Conservation (phyloP, 2,329 filamentous ascomycete genomes). For the Aspergillus melleus region DNA sequence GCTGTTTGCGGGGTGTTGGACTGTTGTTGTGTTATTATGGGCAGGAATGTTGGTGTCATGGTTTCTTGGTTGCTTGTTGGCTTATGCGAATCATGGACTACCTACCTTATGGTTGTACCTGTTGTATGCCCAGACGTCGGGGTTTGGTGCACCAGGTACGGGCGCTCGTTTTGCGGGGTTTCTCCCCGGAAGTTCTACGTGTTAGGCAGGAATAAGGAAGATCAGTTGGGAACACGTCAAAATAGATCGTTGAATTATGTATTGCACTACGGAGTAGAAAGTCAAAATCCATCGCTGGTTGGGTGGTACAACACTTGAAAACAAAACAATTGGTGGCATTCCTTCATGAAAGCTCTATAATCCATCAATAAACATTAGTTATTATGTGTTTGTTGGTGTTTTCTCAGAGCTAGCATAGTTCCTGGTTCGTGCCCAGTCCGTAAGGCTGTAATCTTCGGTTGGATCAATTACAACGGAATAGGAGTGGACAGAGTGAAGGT, state of each 20-base stretch:
- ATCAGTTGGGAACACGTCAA: not conserved
- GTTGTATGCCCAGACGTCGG: too few species aligned
- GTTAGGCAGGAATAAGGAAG: not conserved
- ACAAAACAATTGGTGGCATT: not conserved
- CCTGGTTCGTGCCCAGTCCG: not conserved
- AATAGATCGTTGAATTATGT: not conserved
- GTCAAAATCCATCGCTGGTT: not conserved
- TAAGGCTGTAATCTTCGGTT: not conserved
- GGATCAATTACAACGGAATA: slow-evolving; percentile 29
- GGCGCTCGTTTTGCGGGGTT: not conserved
- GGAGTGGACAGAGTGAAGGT: slow-evolving; percentile 46
- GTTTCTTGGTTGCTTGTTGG: too few species aligned
- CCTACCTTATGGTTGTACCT: not conserved
- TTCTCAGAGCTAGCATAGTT: not conserved
- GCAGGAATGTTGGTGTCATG: too few species aligned
- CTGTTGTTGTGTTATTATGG: too few species aligned
- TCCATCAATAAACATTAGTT: slow-evolving; percentile 1
- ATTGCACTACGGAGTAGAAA: not conserved
- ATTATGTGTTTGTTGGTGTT: not conserved
- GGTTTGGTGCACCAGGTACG: not conserved
- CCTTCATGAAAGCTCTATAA: not conserved
- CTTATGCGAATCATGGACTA: not conserved
- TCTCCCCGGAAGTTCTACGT: not conserved
- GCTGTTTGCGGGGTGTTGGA: too few species aligned
- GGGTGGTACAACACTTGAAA: not conserved